phyloP scores from a whole-genome alignment of 208 protist species.

The Leptomonas seymouri region DNA sequence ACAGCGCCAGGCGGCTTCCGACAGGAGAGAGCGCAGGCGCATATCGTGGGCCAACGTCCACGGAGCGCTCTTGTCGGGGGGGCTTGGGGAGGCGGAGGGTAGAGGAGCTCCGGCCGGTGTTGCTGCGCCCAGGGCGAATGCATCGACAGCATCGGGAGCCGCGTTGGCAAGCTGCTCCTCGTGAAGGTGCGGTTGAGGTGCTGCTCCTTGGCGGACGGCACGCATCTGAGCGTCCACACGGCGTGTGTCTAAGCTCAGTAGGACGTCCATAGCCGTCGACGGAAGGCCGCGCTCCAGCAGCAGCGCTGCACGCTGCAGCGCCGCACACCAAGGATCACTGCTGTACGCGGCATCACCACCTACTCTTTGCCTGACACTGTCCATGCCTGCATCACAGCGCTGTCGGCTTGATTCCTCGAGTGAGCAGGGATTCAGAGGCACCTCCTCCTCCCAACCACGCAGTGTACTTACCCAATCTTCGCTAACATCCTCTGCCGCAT shows the following conservation, averaged over 20 bases:
- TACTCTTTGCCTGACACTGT: not conserved
- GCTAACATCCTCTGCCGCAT: not conserved
- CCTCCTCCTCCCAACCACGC: slow-evolving; percentile 20
- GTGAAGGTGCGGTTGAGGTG: too few species aligned
- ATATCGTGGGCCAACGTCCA: slow-evolving; percentile 16
- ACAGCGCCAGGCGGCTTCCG: slow-evolving; percentile 59
- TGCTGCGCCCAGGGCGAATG: not conserved
- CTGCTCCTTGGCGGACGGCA: too few species aligned
- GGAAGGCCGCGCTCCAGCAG: slow-evolving; percentile 33
- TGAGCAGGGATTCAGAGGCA: not conserved
- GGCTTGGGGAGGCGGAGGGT: too few species aligned
- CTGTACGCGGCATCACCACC: not conserved
- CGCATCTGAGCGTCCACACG: not conserved
- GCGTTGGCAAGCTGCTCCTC: too few species aligned
- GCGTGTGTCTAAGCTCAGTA: slow-evolving; percentile 28
- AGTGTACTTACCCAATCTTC: slow-evolving; percentile 16
- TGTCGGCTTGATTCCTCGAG: not conserved
- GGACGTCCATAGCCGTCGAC: slow-evolving; percentile 37
- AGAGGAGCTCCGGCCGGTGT: not conserved
- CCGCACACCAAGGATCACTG: slow-evolving; percentile 27
- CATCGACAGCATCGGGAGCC: not conserved
- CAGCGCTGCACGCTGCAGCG: slow-evolving; percentile 26
- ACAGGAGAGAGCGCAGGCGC: slow-evolving; percentile 37
- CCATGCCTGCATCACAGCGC: not conserved
- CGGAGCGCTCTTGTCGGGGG: not conserved